Conservation (phyloP, 371 early-diverging fungal species). For the Dipsacomyces acuminosporus region DNA sequence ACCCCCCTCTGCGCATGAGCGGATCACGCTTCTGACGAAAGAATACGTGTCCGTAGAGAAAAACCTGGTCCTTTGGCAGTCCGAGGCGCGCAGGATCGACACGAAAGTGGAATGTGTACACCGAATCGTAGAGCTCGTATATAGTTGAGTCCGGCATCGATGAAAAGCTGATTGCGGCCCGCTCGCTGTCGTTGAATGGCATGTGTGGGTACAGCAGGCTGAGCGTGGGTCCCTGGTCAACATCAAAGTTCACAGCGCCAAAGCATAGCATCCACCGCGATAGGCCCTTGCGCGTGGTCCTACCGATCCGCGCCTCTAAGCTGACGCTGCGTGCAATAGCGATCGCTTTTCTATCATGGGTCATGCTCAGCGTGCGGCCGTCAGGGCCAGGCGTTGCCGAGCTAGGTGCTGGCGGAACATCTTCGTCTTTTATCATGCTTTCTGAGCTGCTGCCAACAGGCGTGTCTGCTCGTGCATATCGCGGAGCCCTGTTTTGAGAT, state of each 20-base stretch:
- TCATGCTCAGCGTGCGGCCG: conserved; percentile 38
- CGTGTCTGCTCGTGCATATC: neutral
- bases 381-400: conserved; percentile 24
- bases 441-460: neutral
- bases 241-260: conserved; percentile 90
- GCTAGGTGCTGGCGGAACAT: neutral
- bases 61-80: conserved; percentile 49
- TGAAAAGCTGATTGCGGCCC: conserved; percentile 86
- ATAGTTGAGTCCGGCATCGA: conserved; percentile 95
- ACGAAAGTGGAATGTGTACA: conserved; percentile 83
- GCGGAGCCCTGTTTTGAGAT: conserved; percentile 9
- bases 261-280: conserved; percentile 83
- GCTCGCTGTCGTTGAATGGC: conserved; percentile 65
- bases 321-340: conserved; percentile 33
- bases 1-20: conserved; percentile 81
- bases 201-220: conserved; percentile 81
- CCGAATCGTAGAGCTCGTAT: conserved; percentile 85
- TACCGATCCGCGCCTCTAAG: conserved; percentile 38
- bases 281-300: conserved; percentile 41
- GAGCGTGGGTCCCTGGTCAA: conserved; percentile 87
- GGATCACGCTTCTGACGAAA: conserved; percentile 89
- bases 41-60: conserved; percentile 80
- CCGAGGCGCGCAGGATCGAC: conserved; percentile 53
- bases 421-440: neutral
- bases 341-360: conserved; percentile 15